These are phyloP conservation scores for Talaromyces verruculosus DNA, from an alignment of 2,329 filamentous ascomycete species.

Conservation along the genomic window DNA sequence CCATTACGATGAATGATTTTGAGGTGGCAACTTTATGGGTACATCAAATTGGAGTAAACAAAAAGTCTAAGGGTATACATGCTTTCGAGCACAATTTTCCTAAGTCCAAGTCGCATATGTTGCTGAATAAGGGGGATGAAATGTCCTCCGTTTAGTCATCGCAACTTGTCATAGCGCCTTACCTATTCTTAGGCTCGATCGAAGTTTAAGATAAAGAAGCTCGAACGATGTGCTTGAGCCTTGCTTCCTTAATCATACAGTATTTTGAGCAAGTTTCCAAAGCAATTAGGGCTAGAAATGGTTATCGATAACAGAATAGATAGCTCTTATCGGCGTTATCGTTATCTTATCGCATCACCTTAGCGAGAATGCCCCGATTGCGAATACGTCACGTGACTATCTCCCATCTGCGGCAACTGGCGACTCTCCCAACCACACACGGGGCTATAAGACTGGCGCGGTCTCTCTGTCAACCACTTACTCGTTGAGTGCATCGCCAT, in stretches of 20 bases:
- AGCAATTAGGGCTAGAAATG: neutral
- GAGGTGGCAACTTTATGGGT: no score
- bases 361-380: slow-evolving; percentile 1
- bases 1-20: no score
- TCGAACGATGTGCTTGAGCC: neutral
- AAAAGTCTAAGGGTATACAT: no score
- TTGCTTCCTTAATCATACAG: neutral
- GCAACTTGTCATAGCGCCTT: no score
- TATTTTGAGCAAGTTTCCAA: neutral
- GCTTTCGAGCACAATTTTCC: no score
- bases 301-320: neutral
- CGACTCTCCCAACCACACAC: slow-evolving; percentile 17
- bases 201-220: neutral
- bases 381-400: slow-evolving; percentile 13
- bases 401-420: slow-evolving; percentile 10
- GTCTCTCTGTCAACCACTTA: neutral
- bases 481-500: slow-evolving; percentile 11
- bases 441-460: neutral
- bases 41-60: no score
- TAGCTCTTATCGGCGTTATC: slow-evolving; percentile 4
- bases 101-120: no score
- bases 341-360: slow-evolving; percentile 2
- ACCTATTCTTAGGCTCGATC: neutral
- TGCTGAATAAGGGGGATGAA: no score
- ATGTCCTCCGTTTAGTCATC: no score